phyloP scores from a whole-genome alignment of 2,329 filamentous ascomycete species.

The Decorospora gaudefroyi region DNA sequence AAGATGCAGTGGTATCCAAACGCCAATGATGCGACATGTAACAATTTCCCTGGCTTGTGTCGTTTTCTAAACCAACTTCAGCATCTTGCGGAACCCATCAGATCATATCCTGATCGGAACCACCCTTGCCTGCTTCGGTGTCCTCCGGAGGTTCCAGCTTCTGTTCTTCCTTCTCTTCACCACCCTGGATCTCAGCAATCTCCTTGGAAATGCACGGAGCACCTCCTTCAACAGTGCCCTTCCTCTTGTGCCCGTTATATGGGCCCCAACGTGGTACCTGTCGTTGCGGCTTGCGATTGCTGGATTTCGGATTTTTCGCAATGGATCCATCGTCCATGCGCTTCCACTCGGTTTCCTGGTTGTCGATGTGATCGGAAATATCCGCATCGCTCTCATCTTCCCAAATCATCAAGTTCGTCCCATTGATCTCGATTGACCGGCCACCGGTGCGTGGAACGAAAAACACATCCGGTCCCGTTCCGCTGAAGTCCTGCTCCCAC shows the following conservation, averaged over 20 bases:
- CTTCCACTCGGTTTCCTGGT: conserved; percentile 43
- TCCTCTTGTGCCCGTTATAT: conserved; percentile 40
- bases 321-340: conserved; percentile 48
- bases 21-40: conserved; percentile 24
- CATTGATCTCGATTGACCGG: conserved; percentile 44
- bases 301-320: conserved; percentile 43
- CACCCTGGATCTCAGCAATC: conserved; percentile 20
- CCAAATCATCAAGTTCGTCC: conserved; percentile 49
- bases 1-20: conserved; percentile 25
- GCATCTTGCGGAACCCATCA: conserved; percentile 1
- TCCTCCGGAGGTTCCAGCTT: conserved; percentile 17
- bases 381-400: conserved; percentile 47
- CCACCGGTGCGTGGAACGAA: conserved; percentile 48
- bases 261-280: conserved; percentile 42
- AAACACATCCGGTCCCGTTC: conserved; percentile 31
- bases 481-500: conserved; percentile 44
- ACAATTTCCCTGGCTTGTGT: conserved; percentile 1
- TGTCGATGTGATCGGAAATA: conserved; percentile 47
- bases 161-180: conserved; percentile 15
- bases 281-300: conserved; percentile 38
- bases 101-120: conserved; percentile 26
- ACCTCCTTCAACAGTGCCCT: conserved; percentile 24
- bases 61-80: background rate
- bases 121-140: conserved; percentile 9
- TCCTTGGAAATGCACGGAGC: conserved; percentile 31